Base-by-base conservation (phyloP, 768 basidiomycete genomes). In the Mrakia blollopis region DNA sequence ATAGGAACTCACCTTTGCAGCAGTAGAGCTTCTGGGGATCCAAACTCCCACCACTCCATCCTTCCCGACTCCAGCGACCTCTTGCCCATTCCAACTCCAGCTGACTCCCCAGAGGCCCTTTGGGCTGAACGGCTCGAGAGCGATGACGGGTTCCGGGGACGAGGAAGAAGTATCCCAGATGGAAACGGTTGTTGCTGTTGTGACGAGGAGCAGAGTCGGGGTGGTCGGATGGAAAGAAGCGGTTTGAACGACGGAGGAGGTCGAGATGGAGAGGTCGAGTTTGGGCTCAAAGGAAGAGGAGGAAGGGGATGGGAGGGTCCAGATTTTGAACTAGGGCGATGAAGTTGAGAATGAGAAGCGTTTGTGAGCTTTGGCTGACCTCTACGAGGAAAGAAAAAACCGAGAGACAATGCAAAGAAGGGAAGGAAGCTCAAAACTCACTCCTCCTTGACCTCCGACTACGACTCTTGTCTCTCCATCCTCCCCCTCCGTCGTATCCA, bases 141-240 rank as follows among this genome's bases (percentile, higher is more conserved):
- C 52, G 16, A 77, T 67, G 25, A 35, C 63, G 7, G 76, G 76
- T 28, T 65, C 73, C 7, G 41, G 16, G 3, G 39, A 44, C 8
- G 57, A 14, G 8, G 73, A 74, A 35, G 73, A 47, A 47, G 35
- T 37, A 52, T 73, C 72, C 25, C 47, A 73, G 37, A 74, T 67
- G 23, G 50, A 73, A 50, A 50, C 30, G 8, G 63, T 52, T 3
- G 35, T 73, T 7, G 50, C 52, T 4, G 62, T 72, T 23, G 37
- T 57, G 25, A 44, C 28, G 37, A 77, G 72, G 57, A 77, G 62
- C 1, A 77, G 35, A 21, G 76, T 41, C 9, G 76, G 72, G 0
- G 79, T 75, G 23, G 79, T 79, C 7, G 81, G 80, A 67, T 81
- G 80, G 28, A 79, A 76, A 3, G 79, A n/a, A 41, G 80, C n/a